These are phyloP conservation scores for Tulasnella calospora DNA, from an alignment of 768 basidiomycete genomes.

Conservation along the genomic window DNA sequence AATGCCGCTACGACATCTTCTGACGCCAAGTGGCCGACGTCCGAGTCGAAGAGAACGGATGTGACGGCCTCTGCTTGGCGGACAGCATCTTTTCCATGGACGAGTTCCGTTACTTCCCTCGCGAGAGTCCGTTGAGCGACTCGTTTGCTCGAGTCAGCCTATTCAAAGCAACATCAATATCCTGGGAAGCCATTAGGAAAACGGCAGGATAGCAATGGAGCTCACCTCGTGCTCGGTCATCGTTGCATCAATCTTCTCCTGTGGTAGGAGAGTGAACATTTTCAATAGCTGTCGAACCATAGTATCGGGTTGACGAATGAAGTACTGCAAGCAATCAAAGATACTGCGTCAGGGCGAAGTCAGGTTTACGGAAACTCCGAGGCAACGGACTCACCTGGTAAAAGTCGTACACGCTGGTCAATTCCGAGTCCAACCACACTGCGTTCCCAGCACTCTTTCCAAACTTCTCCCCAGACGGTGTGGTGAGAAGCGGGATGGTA, in stretches of 20 bases:
- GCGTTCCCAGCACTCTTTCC: conserved; percentile 97
- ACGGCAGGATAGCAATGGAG: neutral
- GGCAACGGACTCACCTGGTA: conserved; percentile 63
- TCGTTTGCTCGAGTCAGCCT: conserved; percentile 42
- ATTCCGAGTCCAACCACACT: conserved; percentile 72
- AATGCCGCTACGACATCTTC: conserved; percentile 59
- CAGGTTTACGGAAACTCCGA: neutral
- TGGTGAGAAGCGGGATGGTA: conserved; percentile 91
- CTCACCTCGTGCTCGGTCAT: conserved; percentile 57
- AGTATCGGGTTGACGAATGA: conserved; percentile 71
- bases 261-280: conserved; percentile 72
- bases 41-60: conserved; percentile 43
- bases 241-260: conserved; percentile 52
- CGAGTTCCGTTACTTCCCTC: conserved; percentile 54
- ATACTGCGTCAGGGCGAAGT: neutral
- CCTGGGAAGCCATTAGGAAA: too few relatives aligned
- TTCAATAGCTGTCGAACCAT: conserved; percentile 77
- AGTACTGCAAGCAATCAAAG: conserved; percentile 57
- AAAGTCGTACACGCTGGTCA: conserved; percentile 88
- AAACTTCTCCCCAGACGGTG: conserved; percentile 86
- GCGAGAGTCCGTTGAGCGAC: conserved; percentile 52
- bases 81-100: conserved; percentile 52
- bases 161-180: neutral
- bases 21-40: conserved; percentile 46
- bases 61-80: conserved; percentile 46